Percentiles rank a stretch among this genome's conserved stretches.
Conservation (phyloP, 768 basidiomycete genomes). For the Heimioporus sp. region DNA sequence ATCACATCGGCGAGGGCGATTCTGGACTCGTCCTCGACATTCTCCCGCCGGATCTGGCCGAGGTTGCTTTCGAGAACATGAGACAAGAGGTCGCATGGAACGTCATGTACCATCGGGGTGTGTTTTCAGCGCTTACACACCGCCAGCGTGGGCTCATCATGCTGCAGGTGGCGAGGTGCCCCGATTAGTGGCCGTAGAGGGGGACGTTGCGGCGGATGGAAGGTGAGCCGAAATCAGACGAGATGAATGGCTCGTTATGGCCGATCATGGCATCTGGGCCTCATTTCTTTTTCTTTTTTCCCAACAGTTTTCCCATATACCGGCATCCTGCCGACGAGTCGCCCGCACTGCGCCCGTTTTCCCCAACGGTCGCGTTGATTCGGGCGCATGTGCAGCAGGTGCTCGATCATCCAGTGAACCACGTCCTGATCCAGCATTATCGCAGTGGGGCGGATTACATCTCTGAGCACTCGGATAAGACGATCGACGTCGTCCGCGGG, state of each 20-base stretch:
- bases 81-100: conserved; percentile 69
- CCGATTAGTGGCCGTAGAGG: conserved; percentile 60
- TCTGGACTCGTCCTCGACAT: conserved; percentile 57
- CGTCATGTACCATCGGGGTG: conserved; percentile 73
- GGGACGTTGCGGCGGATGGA: conserved; percentile 48
- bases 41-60: conserved; percentile 54
- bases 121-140: conserved; percentile 11
- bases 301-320: conserved; percentile 67
- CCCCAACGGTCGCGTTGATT: conserved; percentile 65
- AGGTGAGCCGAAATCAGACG: conserved; percentile 44
- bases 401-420: conserved; percentile 69
- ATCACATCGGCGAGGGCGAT: conserved; percentile 65
- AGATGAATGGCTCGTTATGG: conserved; percentile 12
- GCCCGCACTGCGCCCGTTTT: conserved; percentile 64
- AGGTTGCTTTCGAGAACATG: conserved; percentile 55
- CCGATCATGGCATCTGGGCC: conserved; percentile 3
- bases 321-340: conserved; percentile 81
- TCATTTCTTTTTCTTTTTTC: background rate
- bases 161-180: conserved; percentile 70
- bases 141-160: background rate
- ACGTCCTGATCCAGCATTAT: conserved; percentile 81
- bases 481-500: conserved; percentile 72
- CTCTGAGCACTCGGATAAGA: conserved; percentile 87
- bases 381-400: conserved; percentile 59
- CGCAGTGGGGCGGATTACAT: conserved; percentile 79